Evolutionary conservation across 2,329 filamentous ascomycete genomes (phyloP).

Genomic region (Cladorrhinum sp.): DNA sequence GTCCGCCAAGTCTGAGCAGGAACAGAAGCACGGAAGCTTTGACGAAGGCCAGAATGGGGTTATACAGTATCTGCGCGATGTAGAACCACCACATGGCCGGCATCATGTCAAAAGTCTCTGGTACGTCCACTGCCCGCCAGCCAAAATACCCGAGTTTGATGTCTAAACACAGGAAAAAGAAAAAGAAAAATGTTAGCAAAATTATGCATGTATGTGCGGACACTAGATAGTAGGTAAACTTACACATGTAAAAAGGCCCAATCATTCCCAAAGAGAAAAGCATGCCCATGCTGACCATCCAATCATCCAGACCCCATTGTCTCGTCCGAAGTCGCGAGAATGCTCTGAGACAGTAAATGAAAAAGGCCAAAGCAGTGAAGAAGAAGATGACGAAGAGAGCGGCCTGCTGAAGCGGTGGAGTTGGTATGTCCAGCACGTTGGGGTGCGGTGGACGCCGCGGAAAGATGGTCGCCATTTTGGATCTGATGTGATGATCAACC

Average conservation of each 20-base stretch:
- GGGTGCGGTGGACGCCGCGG: constrained; percentile 15
- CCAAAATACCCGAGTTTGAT: constrained; percentile 30
- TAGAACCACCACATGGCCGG: constrained; percentile 30
- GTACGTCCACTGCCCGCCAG: constrained; percentile 22
- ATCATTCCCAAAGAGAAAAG: constrained; percentile 25
- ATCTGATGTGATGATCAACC: not conserved
- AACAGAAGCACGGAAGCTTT: constrained; percentile 34
- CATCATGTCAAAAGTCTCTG: constrained; percentile 18
- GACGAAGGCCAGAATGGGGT: constrained; percentile 34
- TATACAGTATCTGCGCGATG: constrained; percentile 34
- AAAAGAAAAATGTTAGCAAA: constrained; percentile 5
- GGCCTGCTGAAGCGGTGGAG: constrained; percentile 17
- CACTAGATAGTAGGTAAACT: not conserved
- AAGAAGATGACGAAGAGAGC: constrained; percentile 28
- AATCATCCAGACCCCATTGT: constrained; percentile 29
- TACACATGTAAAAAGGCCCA: constrained; percentile 23
- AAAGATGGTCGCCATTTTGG: constrained; percentile 1
- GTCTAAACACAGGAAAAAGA: constrained; percentile 10
- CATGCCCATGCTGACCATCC: constrained; percentile 27
- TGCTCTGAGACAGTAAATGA: constrained; percentile 21
- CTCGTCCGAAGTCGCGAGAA: constrained; percentile 21
- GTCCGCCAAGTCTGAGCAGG: constrained; percentile 30
- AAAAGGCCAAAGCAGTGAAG: constrained; percentile 27
- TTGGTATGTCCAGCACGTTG: constrained; percentile 17
- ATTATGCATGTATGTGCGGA: constrained; percentile 20